These are phyloP conservation scores for Mortierella sp. DNA, from an alignment of 371 early-diverging fungal species.

Conservation along the genomic window DNA sequence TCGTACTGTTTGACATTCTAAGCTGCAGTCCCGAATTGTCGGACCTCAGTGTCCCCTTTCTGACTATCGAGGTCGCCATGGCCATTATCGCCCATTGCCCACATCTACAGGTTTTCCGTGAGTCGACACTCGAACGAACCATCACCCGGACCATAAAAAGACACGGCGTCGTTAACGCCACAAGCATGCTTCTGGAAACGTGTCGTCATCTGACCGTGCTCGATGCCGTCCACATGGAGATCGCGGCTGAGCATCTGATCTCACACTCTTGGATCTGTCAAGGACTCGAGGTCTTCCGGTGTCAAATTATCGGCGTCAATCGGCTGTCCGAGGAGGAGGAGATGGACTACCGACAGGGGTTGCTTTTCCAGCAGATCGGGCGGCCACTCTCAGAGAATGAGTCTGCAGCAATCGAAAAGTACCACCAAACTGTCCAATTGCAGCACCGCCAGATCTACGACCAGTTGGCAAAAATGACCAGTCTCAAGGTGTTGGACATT, in stretches of 20 bases:
- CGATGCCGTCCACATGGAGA: background rate
- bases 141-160: background rate
- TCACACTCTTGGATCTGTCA: background rate
- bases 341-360: background rate
- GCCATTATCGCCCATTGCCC: no score
- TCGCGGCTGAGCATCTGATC: background rate
- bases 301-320: background rate
- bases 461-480: background rate
- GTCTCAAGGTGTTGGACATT: background rate
- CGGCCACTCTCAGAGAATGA: background rate
- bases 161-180: background rate
- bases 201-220: background rate
- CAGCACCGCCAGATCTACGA: background rate
- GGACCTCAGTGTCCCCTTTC: no score
- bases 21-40: no score
- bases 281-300: background rate
- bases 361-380: background rate
- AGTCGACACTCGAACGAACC: background rate
- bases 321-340: background rate
- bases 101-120: no score
- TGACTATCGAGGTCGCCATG: no score
- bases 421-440: background rate
- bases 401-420: background rate
- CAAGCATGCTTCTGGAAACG: background rate
- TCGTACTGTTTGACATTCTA: no score